Evolutionary conservation across 2,329 filamentous ascomycete species (phyloP), one percentile per base, ranked within the genome.

Genomic region (Trichoderma aggressivum): DNA sequence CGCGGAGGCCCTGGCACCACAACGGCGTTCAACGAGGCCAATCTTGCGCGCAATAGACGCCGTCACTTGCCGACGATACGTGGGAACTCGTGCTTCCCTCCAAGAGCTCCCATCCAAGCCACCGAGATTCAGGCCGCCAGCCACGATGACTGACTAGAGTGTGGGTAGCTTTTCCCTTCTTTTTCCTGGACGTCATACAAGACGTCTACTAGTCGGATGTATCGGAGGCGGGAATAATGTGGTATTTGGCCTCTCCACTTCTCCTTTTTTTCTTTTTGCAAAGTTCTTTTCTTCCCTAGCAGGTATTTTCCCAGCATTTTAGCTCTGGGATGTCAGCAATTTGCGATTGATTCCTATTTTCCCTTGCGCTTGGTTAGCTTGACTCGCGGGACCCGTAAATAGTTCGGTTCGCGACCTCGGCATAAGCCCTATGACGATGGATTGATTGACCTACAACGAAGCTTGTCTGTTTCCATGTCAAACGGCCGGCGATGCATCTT

Each of bases 351-450:
- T 59, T 47, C 36, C 18, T 47, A 47, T 68, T 68, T 68, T 68
- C 26, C 65, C 53, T 50, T 47, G 26, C 32, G 34, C 65, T 50
- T 68, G 65, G 34, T 50, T 68, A 68, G 56, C 56, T 69, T 61
- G 66, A 69, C 55, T 69, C 53, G 65, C 55, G 56, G n/a, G 65
- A 59, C 65, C 65, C 65, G 65, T 68, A 59, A 68, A 68, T 68
- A 50, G 11, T 47, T 66, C 53, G 65, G 55, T 11, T 47, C 55
- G 28, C 55, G 55, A 68, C 65, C 53, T 61, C 66, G 56, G 56
- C 39, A 60, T 47, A 43, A 32, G 39, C 66, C 39, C 39, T 69
- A 61, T 61, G 56, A 68, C 55, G 65, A 21, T 47, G 65, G 24
- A 34, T 60, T 34, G 28, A 50, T 68, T 60, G 43, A 61, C 24